Conservation (phyloP, 768 basidiomycete species). For the Tephrocybe rancida region DNA sequence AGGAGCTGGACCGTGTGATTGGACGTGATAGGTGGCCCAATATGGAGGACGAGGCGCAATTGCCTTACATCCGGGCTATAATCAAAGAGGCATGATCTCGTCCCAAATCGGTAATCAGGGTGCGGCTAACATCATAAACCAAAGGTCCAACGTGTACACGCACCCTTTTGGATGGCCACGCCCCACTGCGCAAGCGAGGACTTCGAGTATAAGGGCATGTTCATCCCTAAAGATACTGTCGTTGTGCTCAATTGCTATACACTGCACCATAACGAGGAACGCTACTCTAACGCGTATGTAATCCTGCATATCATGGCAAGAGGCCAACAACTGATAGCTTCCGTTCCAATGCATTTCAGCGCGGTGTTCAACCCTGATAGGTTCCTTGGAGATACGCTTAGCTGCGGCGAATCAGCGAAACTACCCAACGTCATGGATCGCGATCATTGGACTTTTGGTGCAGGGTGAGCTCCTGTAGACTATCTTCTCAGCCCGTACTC, state of each 20-base stretch:
- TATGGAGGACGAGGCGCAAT: slow-evolving; percentile 25
- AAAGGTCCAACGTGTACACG: slow-evolving; percentile 35
- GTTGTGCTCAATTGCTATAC: slow-evolving; percentile 40
- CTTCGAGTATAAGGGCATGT: slow-evolving; percentile 39
- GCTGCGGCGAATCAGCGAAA: slow-evolving; percentile 44
- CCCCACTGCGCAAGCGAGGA: slow-evolving; percentile 38
- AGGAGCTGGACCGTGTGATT: slow-evolving; percentile 29
- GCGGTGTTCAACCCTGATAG: slow-evolving; percentile 37
- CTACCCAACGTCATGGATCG: too few relatives aligned
- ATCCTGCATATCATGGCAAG: not conserved
- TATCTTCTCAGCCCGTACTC: too few relatives aligned
- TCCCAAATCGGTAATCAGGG: not conserved
- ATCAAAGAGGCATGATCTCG: slow-evolving; percentile 20
- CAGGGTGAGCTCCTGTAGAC: slow-evolving; percentile 32
- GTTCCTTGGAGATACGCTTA: slow-evolving; percentile 36
- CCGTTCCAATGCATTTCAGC: not conserved
- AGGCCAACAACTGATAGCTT: not conserved
- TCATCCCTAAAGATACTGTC: slow-evolving; percentile 40
- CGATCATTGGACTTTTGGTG: too few relatives aligned
- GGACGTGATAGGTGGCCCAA: slow-evolving; percentile 29
- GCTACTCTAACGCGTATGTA: slow-evolving; percentile 37
- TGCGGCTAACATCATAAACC: not conserved
- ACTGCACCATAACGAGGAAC: slow-evolving; percentile 33
- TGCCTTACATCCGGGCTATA: slow-evolving; percentile 37
- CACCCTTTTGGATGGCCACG: slow-evolving; percentile 39